Percentiles rank a stretch among this genome's conserved stretches.
Evolutionary conservation across 2,329 filamentous ascomycete genomes (phyloP).

Genomic region (Aureobasidium pullulans): DNA sequence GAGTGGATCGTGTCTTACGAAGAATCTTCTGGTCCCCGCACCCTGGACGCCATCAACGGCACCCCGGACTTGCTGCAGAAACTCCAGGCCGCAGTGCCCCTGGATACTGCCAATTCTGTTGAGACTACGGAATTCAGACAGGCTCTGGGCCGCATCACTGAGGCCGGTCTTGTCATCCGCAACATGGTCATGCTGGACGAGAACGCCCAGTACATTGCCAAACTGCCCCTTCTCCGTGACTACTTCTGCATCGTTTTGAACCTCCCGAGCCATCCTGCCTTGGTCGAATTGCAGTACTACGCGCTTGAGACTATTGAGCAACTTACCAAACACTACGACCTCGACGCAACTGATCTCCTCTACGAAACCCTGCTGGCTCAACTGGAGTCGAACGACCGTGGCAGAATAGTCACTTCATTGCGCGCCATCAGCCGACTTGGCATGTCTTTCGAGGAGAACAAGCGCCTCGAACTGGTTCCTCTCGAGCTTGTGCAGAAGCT

Average conservation of each 20-base stretch:
- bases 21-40: slow-evolving; percentile 36
- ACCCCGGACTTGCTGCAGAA: slow-evolving; percentile 66
- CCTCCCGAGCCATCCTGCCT: slow-evolving; percentile 62
- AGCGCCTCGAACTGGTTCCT: slow-evolving; percentile 67
- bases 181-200: slow-evolving; percentile 95
- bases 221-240: slow-evolving; percentile 69
- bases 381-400: slow-evolving; percentile 59
- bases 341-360: slow-evolving; percentile 67
- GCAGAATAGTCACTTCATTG: slow-evolving; percentile 71
- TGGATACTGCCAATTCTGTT: slow-evolving; percentile 59
- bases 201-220: slow-evolving; percentile 75
- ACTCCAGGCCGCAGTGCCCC: slow-evolving; percentile 52
- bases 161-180: slow-evolving; percentile 78
- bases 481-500: slow-evolving; percentile 58
- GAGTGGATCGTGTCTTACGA: slow-evolving; percentile 70
- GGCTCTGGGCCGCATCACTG: slow-evolving; percentile 67
- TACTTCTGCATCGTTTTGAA: slow-evolving; percentile 75
- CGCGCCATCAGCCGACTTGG: slow-evolving; percentile 80
- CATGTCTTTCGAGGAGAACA: slow-evolving; percentile 74
- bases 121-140: slow-evolving; percentile 65
- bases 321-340: slow-evolving; percentile 69
- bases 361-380: slow-evolving; percentile 64
- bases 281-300: slow-evolving; percentile 83
- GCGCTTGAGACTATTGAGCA: slow-evolving; percentile 88
- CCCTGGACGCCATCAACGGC: slow-evolving; percentile 59